Conservation (phyloP, 768 basidiomycete genomes). For the Leccinum barrowsii region DNA sequence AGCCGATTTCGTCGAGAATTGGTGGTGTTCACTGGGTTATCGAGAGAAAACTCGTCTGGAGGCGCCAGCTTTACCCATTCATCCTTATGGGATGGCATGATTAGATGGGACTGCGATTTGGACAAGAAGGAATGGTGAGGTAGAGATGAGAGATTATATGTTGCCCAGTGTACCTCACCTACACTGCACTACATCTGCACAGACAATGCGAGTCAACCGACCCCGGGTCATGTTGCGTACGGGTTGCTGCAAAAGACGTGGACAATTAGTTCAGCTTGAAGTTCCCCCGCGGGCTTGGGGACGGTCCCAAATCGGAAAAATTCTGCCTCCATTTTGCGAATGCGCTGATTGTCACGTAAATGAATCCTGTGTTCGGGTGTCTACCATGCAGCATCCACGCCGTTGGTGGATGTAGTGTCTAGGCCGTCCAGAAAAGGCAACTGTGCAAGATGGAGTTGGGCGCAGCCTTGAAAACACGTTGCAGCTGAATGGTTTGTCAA, state of each 20-base stretch:
- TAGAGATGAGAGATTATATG: constrained; percentile 20
- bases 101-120: constrained; percentile 5
- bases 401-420: constrained; percentile 6
- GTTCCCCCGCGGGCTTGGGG: constrained; percentile 7
- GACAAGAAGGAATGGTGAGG: background rate
- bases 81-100: constrained; percentile 22
- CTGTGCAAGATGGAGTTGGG: constrained; percentile 19
- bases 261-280: constrained; percentile 21
- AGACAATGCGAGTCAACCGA: constrained; percentile 4
- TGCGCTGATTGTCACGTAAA: constrained; percentile 1
- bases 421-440: constrained; percentile 25
- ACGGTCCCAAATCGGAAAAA: constrained; percentile 8
- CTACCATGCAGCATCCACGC: constrained; percentile 24
- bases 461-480: constrained; percentile 25
- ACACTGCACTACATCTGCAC: constrained; percentile 20
- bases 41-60: constrained; percentile 35
- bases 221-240: constrained; percentile 3
- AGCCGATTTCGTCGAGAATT: constrained; percentile 42
- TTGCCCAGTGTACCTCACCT: constrained; percentile 19
- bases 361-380: constrained; percentile 14
- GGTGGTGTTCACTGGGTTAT: constrained; percentile 39
- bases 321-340: constrained; percentile 7
- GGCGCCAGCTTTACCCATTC: constrained; percentile 28
- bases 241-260: constrained; percentile 15
- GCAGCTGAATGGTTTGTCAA: constrained; percentile 14